Evolutionary conservation across 176 grass and related monocot species (phyloP).

Genomic region (Otatea glauca): DNA sequence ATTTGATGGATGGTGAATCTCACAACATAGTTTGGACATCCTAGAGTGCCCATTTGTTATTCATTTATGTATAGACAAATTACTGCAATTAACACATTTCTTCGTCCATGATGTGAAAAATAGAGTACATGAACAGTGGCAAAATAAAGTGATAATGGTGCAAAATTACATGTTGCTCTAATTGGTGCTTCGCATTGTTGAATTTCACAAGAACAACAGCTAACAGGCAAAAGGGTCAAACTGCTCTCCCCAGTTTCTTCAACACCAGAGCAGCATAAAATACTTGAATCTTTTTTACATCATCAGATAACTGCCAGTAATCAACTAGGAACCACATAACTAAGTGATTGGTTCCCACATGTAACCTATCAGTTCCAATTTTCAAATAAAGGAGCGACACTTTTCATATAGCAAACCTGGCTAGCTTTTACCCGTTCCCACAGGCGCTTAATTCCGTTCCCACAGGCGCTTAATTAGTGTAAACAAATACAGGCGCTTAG

Average conservation of each 20-base stretch:
- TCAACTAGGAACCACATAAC: background rate
- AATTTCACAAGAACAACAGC: background rate
- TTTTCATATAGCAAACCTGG: background rate
- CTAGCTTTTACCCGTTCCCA: background rate
- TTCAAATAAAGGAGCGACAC: background rate
- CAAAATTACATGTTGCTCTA: constrained; percentile 27
- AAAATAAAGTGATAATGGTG: background rate
- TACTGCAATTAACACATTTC: background rate
- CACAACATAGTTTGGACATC: background rate
- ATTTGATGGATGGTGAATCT: constrained; percentile 10
- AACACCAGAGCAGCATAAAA: background rate
- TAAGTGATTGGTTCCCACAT: constrained; percentile 8
- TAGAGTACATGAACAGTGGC: background rate
- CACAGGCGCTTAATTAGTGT: too few species aligned
- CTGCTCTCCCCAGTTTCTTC: background rate
- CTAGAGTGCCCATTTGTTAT: background rate
- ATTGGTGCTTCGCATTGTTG: background rate
- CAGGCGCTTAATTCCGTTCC: too few species aligned
- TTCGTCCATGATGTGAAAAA: background rate
- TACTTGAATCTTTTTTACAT: background rate
- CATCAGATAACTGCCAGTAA: background rate
- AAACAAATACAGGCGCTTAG: background rate
- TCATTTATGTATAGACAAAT: constrained; percentile 10
- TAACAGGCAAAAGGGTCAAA: background rate
- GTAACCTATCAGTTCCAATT: background rate